Evolutionary conservation across 2,329 filamentous ascomycete genomes (phyloP).

Genomic region (Pyricularia grisea): DNA sequence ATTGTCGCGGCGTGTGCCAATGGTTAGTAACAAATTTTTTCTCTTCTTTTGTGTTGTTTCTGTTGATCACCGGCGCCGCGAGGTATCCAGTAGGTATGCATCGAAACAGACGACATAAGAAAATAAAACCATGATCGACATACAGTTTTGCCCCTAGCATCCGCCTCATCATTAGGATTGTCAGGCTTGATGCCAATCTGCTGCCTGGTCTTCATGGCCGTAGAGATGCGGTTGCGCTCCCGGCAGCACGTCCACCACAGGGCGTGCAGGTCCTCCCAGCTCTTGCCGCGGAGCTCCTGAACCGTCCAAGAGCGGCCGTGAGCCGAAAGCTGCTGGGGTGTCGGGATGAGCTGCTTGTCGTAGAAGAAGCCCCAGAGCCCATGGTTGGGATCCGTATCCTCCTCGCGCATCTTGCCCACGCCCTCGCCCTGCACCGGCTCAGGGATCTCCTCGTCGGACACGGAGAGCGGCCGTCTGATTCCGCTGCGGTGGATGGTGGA

Average conservation of each 20-base stretch:
- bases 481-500: slow-evolving; percentile 74
- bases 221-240: slow-evolving; percentile 84
- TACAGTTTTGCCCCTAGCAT: not conserved
- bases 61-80: too few relatives aligned
- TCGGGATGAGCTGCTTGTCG: slow-evolving; percentile 55
- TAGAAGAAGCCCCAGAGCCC: slow-evolving; percentile 92
- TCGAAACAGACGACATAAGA: too few relatives aligned
- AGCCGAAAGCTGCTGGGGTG: slow-evolving; percentile 59
- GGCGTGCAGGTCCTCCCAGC: slow-evolving; percentile 84
- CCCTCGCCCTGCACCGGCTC: slow-evolving; percentile 42
- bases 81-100: too few relatives aligned
- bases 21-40: not conserved
- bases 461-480: slow-evolving; percentile 61
- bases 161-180: not conserved
- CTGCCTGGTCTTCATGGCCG: slow-evolving; percentile 59
- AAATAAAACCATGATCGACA: not conserved
- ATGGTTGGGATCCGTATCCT: slow-evolving; percentile 61
- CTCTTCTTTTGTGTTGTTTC: not conserved
- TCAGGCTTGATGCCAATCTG: slow-evolving; percentile 23
- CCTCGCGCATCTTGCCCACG: slow-evolving; percentile 40
- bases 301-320: slow-evolving; percentile 80
- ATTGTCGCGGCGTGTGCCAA: not conserved
- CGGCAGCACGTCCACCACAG: slow-evolving; percentile 93
- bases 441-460: slow-evolving; percentile 64
- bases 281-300: slow-evolving; percentile 78